Base-by-base conservation (phyloP, 305 asterid genomes). In the Vinca major region DNA sequence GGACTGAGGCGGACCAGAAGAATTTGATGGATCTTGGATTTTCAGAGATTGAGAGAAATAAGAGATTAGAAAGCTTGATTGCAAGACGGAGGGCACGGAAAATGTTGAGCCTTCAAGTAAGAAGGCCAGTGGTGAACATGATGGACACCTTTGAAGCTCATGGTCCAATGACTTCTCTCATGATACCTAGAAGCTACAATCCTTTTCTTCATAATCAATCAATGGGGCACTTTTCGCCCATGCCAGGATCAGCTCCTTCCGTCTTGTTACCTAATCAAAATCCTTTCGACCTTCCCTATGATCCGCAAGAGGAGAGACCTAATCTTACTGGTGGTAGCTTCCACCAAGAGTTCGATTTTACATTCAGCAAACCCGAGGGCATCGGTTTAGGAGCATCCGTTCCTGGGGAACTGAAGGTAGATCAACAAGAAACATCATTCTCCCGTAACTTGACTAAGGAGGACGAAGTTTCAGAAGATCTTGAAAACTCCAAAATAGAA, bases 241-340 rank as follows among this genome's bases (percentile, higher is more conserved):
- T 79, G 70, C 99, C 96, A 0, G 95, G 95, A 3, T 91, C 98
- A 0, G 96, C 98, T 44, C 99, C 99, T 5, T 84, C 97, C 0
- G 72, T 88, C 41, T 62, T 91, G 83, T 43, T 84, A 36, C 91
- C 93, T 3, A 82, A 71, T 79, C 80, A 80, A 61, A 91, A 91
- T 71, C 98, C 99, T 0, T 94, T 91, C 53, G 96, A 94, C 70
- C 83, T 94, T 21, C 99, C 99, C 3, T 94, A 94, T 39, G 99
- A 94, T 48, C 96, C 96, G 0, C 91, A 81, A 16, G 99, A 94
- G 80, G 98, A 94, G 69, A 94, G 84, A 62, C 96, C 88, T 0
- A 80, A 78, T 74, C 89, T 94, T 16, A 84, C 93, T 4, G 96
- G 88, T 39, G 98, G 90, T 14, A 83, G 86, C 68, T 91, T 89